Conservation (phyloP, 257 asterid genomes). For the Buddleja alternifolia region DNA sequence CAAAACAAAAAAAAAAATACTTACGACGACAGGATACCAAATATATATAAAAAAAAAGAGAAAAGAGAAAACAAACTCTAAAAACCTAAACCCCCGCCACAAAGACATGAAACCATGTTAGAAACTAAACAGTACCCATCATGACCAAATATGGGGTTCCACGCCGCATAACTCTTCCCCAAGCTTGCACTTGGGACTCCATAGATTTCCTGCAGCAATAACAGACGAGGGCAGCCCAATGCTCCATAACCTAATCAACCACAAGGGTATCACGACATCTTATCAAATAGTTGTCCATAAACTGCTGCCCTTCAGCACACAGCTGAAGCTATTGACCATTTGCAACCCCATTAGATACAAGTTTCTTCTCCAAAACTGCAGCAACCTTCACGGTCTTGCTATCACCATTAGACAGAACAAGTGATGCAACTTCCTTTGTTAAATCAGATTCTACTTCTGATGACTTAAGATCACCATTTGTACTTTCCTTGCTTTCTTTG, state of each 20-base stretch:
- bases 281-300: background rate
- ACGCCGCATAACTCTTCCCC: constrained; percentile 12
- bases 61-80: constrained; percentile 21
- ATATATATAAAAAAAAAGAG: constrained; percentile 13
- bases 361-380: constrained; percentile 49
- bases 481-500: constrained; percentile 35
- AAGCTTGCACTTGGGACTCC: background rate
- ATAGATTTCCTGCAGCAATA: background rate
- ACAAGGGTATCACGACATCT: constrained; percentile 13
- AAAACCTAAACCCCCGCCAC: constrained; percentile 37
- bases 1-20: constrained; percentile 16
- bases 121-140: constrained; percentile 42
- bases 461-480: constrained; percentile 29
- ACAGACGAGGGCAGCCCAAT: constrained; percentile 16
- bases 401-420: constrained; percentile 30
- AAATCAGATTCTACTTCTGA: constrained; percentile 28
- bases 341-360: constrained; percentile 44
- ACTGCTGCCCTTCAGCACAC: constrained; percentile 30
- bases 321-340: constrained; percentile 49
- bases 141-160: constrained; percentile 36
- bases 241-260: background rate
- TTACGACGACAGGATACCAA: no score
- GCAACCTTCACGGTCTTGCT: no score
- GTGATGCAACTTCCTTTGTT: constrained; percentile 23
- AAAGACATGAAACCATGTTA: constrained; percentile 33